Conservation (phyloP, 208 protist genomes). For the Vickermania ingenoplastis region DNA sequence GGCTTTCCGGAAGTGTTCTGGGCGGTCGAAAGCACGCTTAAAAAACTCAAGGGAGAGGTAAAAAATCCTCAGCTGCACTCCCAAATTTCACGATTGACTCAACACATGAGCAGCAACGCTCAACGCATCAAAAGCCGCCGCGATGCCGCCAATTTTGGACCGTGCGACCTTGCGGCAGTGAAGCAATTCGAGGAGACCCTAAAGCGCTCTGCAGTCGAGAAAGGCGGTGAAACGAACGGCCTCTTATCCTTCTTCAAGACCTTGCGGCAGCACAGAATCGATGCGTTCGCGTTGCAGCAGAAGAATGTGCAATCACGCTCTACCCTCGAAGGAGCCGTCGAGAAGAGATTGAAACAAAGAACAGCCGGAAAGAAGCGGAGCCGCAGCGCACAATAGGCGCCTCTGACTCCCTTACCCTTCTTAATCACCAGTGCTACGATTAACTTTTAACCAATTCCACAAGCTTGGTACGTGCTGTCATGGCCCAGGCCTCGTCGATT, state of each 20-base stretch:
- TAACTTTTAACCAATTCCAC: too few relatives aligned
- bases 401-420: too few relatives aligned
- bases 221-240: conserved; percentile 34
- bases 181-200: conserved; percentile 78
- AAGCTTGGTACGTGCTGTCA: too few relatives aligned
- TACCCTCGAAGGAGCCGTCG: conserved; percentile 61
- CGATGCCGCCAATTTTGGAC: conserved; percentile 67
- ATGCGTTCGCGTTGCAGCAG: conserved; percentile 55
- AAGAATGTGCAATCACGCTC: conserved; percentile 38
- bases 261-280: conserved; percentile 71
- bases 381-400: conserved; percentile 6
- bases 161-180: conserved; percentile 67
- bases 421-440: too few relatives aligned
- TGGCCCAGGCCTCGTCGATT: too few relatives aligned
- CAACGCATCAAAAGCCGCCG: conserved; percentile 57
- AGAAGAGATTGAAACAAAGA: conserved; percentile 19
- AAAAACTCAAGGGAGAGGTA: conserved; percentile 72
- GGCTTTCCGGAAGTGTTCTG: conserved; percentile 92
- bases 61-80: conserved; percentile 76
- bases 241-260: conserved; percentile 54
- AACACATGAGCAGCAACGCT: conserved; percentile 60
- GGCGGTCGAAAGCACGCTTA: conserved; percentile 76
- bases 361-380: conserved; percentile 20
- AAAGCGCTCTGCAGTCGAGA: conserved; percentile 1
- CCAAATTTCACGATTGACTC: conserved; percentile 61